phyloP scores from a whole-genome alignment of 2,329 filamentous ascomycete species.

The Colletotrichum sp. region DNA sequence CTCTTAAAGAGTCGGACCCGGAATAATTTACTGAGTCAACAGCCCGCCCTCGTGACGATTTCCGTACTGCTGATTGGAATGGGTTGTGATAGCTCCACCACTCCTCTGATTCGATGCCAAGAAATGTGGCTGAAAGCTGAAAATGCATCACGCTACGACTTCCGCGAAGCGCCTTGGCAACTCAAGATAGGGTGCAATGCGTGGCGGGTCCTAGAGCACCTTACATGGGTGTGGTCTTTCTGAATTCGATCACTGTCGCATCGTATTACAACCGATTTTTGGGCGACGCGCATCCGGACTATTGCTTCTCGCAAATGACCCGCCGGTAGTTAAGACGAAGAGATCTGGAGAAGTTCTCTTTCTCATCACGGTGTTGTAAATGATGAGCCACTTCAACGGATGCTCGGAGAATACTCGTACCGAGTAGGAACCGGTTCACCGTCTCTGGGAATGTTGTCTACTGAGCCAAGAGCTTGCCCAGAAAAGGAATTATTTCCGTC shows the following conservation, averaged over 20 bases:
- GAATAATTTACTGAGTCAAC: not conserved
- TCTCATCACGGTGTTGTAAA: not conserved
- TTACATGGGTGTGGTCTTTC: not conserved
- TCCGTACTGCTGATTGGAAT: not conserved
- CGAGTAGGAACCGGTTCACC: not conserved
- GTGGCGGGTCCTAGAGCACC: accelerated
- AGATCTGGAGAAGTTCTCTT: not conserved
- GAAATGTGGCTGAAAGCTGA: not conserved
- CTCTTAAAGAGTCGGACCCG: not conserved
- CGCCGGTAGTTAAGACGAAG: not conserved
- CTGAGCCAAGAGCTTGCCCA: not conserved
- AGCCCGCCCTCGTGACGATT: not conserved
- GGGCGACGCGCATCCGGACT: not conserved
- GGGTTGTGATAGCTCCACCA: not conserved
- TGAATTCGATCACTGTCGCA: not conserved
- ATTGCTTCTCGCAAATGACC: not conserved
- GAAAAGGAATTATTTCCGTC: not conserved
- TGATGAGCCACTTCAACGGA: not conserved
- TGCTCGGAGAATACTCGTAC: not conserved
- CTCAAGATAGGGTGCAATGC: not conserved
- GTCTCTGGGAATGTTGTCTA: not conserved
- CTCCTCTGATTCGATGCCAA: not conserved
- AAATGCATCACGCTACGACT: not conserved
- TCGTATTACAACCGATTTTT: not conserved
- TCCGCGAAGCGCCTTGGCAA: not conserved